phyloP scores from a whole-genome alignment of 176 grass and related monocot genomes.

The Calamus simplicifolius region DNA sequence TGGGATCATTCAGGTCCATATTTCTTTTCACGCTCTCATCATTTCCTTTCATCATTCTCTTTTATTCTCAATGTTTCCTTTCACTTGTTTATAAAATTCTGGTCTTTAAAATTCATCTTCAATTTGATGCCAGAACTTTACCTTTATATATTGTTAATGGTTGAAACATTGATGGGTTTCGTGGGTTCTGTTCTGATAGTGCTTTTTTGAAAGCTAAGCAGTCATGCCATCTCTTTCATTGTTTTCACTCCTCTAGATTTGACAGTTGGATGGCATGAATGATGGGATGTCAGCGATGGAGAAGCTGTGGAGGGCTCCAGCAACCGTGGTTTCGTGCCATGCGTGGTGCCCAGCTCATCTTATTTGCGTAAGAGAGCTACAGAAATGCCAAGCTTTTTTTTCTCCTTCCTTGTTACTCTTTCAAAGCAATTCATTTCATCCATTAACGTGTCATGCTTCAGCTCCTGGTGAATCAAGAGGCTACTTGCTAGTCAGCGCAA shows the following conservation, averaged over 20 bases:
- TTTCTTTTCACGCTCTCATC: too few species aligned
- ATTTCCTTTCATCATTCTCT: too few species aligned
- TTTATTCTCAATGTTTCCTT: too few species aligned
- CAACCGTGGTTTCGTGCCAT: too few species aligned
- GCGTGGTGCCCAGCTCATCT: too few species aligned
- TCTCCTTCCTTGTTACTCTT: neutral
- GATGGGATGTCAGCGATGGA: too few species aligned
- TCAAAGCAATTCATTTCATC: neutral
- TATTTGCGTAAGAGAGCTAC: conserved; percentile 20
- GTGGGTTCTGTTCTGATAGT: conserved; percentile 18
- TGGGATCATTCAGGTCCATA: too few species aligned
- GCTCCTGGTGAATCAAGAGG: conserved; percentile 49
- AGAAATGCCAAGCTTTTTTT: neutral
- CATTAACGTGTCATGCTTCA: conserved; percentile 16
- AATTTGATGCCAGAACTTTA: too few species aligned
- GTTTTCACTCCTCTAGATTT: conserved; percentile 48
- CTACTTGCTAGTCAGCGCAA: conserved; percentile 74
- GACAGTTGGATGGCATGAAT: conserved; percentile 15
- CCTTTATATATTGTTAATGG: too few species aligned
- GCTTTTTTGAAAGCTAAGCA: conserved; percentile 1
- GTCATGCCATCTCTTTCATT: conserved; percentile 19
- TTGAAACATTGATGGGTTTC: neutral
- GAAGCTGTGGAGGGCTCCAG: too few species aligned
- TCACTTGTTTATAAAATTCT: too few species aligned
- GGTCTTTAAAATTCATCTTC: too few species aligned